Conservation (phyloP, 495 filamentous ascomycete species). For the Viridothelium virens region DNA sequence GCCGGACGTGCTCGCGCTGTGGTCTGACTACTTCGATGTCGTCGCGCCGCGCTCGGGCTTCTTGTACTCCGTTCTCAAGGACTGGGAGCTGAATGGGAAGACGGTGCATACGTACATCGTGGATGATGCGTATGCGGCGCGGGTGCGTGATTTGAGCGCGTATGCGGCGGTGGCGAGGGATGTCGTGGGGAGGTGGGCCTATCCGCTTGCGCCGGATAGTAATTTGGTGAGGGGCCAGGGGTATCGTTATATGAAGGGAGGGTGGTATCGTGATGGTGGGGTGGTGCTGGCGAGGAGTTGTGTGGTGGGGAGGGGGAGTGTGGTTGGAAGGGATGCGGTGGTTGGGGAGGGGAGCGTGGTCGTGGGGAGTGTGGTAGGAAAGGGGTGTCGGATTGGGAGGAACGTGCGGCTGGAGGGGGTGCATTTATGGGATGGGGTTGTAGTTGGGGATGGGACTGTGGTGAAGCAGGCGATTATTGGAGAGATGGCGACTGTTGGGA, state of each 20-base stretch:
- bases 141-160: slow-evolving; percentile 74
- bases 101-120: slow-evolving; percentile 88
- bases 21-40: slow-evolving; percentile 98
- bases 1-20: slow-evolving; percentile 84
- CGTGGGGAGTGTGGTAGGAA: slow-evolving; percentile 66
- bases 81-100: slow-evolving; percentile 93
- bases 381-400: slow-evolving; percentile 74
- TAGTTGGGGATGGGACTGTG: slow-evolving; percentile 63
- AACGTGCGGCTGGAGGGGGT: slow-evolving; percentile 71
- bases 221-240: slow-evolving; percentile 70
- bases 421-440: slow-evolving; percentile 82
- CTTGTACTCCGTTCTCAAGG: slow-evolving; percentile 83
- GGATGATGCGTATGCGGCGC: slow-evolving; percentile 65
- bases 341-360: slow-evolving; percentile 66
- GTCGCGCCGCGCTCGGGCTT: slow-evolving; percentile 82
- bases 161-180: slow-evolving; percentile 91
- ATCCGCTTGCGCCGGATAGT: slow-evolving; percentile 84
- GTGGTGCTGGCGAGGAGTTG: slow-evolving; percentile 67
- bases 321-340: slow-evolving; percentile 68
- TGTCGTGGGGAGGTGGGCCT: slow-evolving; percentile 80
- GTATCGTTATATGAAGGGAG: slow-evolving; percentile 59
- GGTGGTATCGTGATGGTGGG: slow-evolving; percentile 61
- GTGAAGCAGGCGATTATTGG: slow-evolving; percentile 71
- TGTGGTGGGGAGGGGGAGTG: slow-evolving; percentile 53
- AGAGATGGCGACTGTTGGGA: slow-evolving; percentile 59